These are phyloP conservation scores for Saccharomycopsis crataegensis DNA, from an alignment of 1,139 yeast genomes.

Conservation along the genomic window DNA sequence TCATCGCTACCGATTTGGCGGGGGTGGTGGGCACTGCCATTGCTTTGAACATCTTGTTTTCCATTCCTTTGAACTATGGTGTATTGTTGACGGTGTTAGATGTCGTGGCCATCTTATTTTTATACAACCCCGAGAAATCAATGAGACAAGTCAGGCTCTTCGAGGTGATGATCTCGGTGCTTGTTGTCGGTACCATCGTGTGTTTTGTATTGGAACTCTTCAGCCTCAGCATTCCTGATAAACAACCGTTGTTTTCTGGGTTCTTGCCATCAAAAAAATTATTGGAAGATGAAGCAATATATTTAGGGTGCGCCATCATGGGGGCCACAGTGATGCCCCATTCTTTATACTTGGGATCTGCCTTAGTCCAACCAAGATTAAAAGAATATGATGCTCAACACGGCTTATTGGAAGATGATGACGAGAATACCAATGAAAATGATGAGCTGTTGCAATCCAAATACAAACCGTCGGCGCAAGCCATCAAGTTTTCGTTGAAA, in stretches of 20 bases:
- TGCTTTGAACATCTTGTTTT: constrained; percentile 73
- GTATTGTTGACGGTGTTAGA: constrained; percentile 79
- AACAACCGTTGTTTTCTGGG: constrained; percentile 56
- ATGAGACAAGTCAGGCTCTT: constrained; percentile 71
- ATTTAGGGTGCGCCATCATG: constrained; percentile 78
- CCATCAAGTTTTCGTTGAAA: constrained; percentile 61
- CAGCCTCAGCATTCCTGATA: constrained; percentile 45
- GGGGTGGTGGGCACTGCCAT: constrained; percentile 94
- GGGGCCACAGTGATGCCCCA: constrained; percentile 99
- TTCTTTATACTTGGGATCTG: constrained; percentile 83
- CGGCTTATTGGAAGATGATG: constrained; percentile 27
- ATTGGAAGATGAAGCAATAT: constrained; percentile 75
- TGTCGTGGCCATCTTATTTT: constrained; percentile 76
- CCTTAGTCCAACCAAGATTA: constrained; percentile 84
- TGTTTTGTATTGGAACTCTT: constrained; percentile 80
- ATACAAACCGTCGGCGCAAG: constrained; percentile 63
- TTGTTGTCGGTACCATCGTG: constrained; percentile 75
- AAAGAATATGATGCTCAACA: constrained; percentile 73
- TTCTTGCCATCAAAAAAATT: constrained; percentile 75
- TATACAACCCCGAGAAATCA: constrained; percentile 77
- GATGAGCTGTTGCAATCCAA: constrained; percentile 28
- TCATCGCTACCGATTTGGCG: constrained; percentile 87
- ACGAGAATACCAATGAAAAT: neutral
- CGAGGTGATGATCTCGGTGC: constrained; percentile 68
- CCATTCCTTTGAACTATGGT: constrained; percentile 71